These are phyloP conservation scores for Fragilaria radians DNA, from an alignment of 108 stramenopile genomes.

Conservation along the genomic window DNA sequence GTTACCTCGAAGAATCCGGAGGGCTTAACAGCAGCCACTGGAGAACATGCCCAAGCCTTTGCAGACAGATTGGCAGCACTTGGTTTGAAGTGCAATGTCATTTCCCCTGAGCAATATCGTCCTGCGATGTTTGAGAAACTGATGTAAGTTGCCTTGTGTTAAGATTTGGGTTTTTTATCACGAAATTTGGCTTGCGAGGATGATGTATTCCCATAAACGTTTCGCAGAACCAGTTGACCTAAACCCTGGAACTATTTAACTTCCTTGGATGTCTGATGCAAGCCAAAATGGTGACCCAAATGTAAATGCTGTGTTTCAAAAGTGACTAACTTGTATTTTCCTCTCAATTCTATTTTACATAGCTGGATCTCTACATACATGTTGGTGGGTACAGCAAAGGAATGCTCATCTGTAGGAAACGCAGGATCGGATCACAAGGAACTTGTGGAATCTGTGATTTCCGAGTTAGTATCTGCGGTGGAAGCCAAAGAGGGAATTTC, in stretches of 20 bases:
- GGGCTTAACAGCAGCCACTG: constrained; percentile 86
- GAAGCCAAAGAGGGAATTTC: constrained; percentile 50
- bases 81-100: constrained; percentile 75
- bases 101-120: constrained; percentile 43
- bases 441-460: constrained; percentile 50
- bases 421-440: constrained; percentile 55
- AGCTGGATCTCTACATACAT: constrained; percentile 89
- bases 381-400: constrained; percentile 81
- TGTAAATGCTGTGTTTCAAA: no score
- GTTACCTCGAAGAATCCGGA: constrained; percentile 85
- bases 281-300: no score
- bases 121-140: constrained; percentile 91
- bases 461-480: constrained; percentile 55
- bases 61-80: constrained; percentile 61
- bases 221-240: constrained; percentile 4
- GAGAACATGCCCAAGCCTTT: constrained; percentile 74
- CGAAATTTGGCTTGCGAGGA: background rate
- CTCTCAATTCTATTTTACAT: no score
- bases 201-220: constrained; percentile 9
- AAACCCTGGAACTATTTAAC: background rate
- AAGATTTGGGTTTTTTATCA: background rate
- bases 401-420: constrained; percentile 69
- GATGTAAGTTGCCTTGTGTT: constrained; percentile 36
- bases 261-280: constrained; percentile 8
- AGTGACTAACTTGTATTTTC: no score